Conservation (phyloP, 2,329 filamentous ascomycete species). For the Colletotrichum theobromicola region DNA sequence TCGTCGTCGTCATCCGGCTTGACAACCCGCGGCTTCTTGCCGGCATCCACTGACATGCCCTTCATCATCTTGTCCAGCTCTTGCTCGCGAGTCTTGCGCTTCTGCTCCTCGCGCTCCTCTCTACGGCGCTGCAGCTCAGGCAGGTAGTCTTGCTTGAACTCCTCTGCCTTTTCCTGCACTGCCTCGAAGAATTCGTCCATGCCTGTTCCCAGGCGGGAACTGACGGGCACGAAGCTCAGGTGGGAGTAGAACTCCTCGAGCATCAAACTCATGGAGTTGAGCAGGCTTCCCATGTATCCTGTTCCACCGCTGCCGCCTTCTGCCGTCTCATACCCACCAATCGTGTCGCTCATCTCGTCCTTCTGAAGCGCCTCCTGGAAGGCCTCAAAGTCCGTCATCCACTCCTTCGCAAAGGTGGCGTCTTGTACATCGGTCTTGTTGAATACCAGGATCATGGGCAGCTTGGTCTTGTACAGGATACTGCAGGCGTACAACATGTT, state of each 20-base stretch:
- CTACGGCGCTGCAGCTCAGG: slow-evolving; percentile 85
- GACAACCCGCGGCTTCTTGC: slow-evolving; percentile 26
- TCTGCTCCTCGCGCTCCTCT: slow-evolving; percentile 76
- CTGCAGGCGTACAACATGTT: slow-evolving; percentile 99
- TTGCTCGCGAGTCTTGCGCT: slow-evolving; percentile 73
- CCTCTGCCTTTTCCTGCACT: slow-evolving; percentile 83
- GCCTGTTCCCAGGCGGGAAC: slow-evolving; percentile 88
- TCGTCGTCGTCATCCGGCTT: slow-evolving; percentile 49
- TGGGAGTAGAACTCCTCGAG: slow-evolving; percentile 97
- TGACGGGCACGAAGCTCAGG: slow-evolving; percentile 90
- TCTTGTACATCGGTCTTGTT: slow-evolving; percentile 98
- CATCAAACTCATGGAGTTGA: slow-evolving; percentile 98
- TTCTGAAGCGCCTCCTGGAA: slow-evolving; percentile 85
- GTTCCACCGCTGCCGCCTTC: slow-evolving; percentile 70
- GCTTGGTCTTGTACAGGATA: slow-evolving; percentile 97
- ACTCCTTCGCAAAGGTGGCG: slow-evolving; percentile 90
- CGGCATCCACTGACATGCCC: slow-evolving; percentile 71
- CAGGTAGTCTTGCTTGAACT: slow-evolving; percentile 90
- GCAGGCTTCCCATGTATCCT: slow-evolving; percentile 93
- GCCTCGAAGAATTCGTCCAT: slow-evolving; percentile 94
- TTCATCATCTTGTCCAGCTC: slow-evolving; percentile 94
- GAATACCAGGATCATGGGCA: slow-evolving; percentile 98
- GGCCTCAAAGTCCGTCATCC: slow-evolving; percentile 99
- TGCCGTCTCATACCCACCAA: slow-evolving; percentile 73
- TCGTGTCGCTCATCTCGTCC: slow-evolving; percentile 80